Percentiles rank a stretch among this genome's conserved stretches.
These are phyloP conservation scores for Penicillium janthinellum DNA, from an alignment of 2,329 filamentous ascomycete species.

Conservation along the genomic window DNA sequence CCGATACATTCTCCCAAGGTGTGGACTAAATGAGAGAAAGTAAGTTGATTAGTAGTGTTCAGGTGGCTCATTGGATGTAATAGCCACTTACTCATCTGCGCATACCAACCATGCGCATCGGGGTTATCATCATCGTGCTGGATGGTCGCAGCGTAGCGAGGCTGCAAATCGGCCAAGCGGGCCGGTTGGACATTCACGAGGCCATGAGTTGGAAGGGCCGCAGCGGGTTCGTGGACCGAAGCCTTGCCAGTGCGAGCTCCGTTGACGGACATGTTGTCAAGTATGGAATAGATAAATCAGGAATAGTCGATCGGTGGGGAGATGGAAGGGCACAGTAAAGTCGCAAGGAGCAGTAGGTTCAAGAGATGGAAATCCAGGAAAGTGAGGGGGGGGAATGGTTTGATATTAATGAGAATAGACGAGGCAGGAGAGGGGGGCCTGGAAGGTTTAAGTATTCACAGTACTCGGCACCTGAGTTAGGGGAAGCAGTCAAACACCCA, in stretches of 20 bases:
- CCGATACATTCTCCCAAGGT: constrained; percentile 73
- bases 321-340: too few relatives aligned
- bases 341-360: not conserved
- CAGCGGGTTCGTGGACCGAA: constrained; percentile 39
- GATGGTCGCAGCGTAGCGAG: constrained; percentile 71
- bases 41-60: too few relatives aligned
- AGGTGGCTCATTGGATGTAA: not conserved
- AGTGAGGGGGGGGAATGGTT: not conserved
- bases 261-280: constrained; percentile 32
- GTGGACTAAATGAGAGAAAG: constrained; percentile 58
- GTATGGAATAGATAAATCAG: not conserved
- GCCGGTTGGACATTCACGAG: constrained; percentile 77
- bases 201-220: constrained; percentile 44
- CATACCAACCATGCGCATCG: constrained; percentile 83
- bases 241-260: constrained; percentile 39
- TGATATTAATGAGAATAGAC: not conserved
- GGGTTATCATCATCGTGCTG: constrained; percentile 64
- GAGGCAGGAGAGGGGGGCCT: not conserved
- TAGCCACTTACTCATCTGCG: constrained; percentile 69
- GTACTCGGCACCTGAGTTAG: too few relatives aligned
- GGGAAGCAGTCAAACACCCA: not conserved
- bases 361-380: not conserved
- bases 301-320: not conserved
- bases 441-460: constrained; percentile 12
- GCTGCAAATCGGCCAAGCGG: constrained; percentile 79